phyloP scores from a whole-genome alignment of 1,284 basidiomycete genomes.

The Ustilago cynodontis region DNA sequence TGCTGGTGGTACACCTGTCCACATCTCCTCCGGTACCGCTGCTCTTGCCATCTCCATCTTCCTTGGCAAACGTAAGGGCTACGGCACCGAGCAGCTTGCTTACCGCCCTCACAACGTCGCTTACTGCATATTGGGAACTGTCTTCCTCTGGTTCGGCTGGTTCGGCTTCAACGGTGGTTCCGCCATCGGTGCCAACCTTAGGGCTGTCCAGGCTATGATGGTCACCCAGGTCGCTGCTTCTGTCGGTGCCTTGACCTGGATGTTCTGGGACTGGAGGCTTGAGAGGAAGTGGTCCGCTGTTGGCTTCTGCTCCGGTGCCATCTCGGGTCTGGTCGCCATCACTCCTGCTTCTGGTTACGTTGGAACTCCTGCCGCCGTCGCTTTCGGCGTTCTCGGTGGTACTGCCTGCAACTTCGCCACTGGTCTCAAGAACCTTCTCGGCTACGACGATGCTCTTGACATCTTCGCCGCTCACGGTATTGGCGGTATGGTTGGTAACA shows the following conservation, averaged over 20 bases:
- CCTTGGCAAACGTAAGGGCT: slow-evolving; percentile 71
- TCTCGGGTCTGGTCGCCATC: slow-evolving; percentile 83
- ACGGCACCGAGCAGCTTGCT: slow-evolving; percentile 70
- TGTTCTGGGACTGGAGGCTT: slow-evolving; percentile 63
- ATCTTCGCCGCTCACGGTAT: slow-evolving; percentile 90
- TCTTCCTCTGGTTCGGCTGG: slow-evolving; percentile 71
- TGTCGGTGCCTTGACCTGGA: slow-evolving; percentile 73
- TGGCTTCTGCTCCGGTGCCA: slow-evolving; percentile 95
- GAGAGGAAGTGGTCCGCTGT: slow-evolving; percentile 75
- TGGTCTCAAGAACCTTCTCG: slow-evolving; percentile 79
- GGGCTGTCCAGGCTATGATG: slow-evolving; percentile 71
- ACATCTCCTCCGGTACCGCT: slow-evolving; percentile 71
- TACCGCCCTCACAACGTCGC: slow-evolving; percentile 70
- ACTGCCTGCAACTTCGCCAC: slow-evolving; percentile 92
- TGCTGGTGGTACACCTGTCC: slow-evolving; percentile 71
- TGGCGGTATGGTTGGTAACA: slow-evolving; percentile 87
- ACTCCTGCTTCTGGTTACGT: slow-evolving; percentile 76
- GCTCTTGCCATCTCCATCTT: slow-evolving; percentile 69
- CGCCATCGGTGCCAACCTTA: slow-evolving; percentile 71
- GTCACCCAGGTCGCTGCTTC: slow-evolving; percentile 79
- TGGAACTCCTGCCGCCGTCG: slow-evolving; percentile 63
- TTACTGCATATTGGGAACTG: slow-evolving; percentile 71
- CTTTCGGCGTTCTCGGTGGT: slow-evolving; percentile 79
- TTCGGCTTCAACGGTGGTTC: slow-evolving; percentile 70
- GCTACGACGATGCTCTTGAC: slow-evolving; percentile 73